Base-by-base conservation (phyloP, 2,329 filamentous ascomycete genomes). In the Sclerotinia nivalis region DNA sequence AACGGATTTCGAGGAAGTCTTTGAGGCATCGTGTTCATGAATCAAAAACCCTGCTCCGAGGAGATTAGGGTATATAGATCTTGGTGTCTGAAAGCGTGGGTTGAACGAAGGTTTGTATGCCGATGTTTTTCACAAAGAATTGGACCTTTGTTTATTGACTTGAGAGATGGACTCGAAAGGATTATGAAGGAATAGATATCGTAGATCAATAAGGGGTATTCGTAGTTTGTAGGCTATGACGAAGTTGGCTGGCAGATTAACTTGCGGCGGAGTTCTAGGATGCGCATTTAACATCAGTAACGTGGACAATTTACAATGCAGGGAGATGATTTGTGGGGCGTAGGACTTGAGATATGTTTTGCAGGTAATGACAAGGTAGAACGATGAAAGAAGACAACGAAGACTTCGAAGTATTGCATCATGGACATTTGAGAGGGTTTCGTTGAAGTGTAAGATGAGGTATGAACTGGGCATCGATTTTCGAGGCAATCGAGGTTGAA, bases 1-100 rank as follows among this genome's bases (percentile, higher is more conserved):
- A 79, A 79, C 68, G 77, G 76, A 73, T 78, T 78, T 76, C 77
- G 74, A 69, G 76, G 74, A 68, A 76, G 71, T 78, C 76, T 77
- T 78, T 78, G 77, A 77, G 78, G 78, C 78, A 79, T 79, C 72
- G 73, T 77, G 75, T 62, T 74, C 75, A 73, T 73, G 45, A 45
- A 72, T 66, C 60, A 54, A 43, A 22, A 45, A 58, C 69, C 61
- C 70, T 73, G 65, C 68, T 65, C 61, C 31, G 43, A 69, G 70
- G 68, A 71, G 70, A 66, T 61, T 40, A 37, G 60, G 43, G 52
- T 61, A 58, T 72, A 54, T 40, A 54, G 68, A n/a, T 52, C n/a
- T 50, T 58, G 67, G 10, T 9, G 15, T 59, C 15, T n/a, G 22
- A 28, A 37, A 55, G 25, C 40, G 55, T 61, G 37, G 25, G 25